Evolutionary conservation across 108 stramenopile genomes (phyloP).

Genomic region (Cyclotella cryptica): DNA sequence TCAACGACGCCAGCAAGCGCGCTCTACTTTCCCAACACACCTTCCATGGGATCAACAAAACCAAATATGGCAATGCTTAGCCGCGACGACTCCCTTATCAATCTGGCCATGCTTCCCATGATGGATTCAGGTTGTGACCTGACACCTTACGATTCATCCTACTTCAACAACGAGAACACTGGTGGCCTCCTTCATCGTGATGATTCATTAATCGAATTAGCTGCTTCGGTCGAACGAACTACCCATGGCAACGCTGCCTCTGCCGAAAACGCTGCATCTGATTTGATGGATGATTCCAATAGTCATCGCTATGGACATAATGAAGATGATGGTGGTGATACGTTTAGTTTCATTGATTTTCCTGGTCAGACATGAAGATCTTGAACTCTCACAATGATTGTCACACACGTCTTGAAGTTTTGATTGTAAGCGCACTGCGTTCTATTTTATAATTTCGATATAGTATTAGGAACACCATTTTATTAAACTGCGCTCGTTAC

Average conservation of each 20-base stretch:
- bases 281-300: not conserved
- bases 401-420: too few relatives aligned
- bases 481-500: too few relatives aligned
- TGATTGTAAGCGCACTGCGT: too few relatives aligned
- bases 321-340: not conserved
- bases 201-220: slow-evolving; percentile 25
- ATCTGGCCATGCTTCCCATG: slow-evolving; percentile 74
- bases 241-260: not conserved
- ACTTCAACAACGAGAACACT: not conserved
- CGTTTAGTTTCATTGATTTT: slow-evolving; percentile 15
- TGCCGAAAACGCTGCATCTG: not conserved
- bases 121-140: slow-evolving; percentile 12
- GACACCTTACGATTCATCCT: not conserved
- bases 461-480: too few relatives aligned
- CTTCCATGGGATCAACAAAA: slow-evolving; percentile 9
- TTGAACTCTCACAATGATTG: too few relatives aligned
- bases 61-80: slow-evolving; percentile 46
- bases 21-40: not conserved
- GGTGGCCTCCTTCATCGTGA: slow-evolving; percentile 16
- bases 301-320: not conserved
- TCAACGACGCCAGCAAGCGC: not conserved
- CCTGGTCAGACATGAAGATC: slow-evolving; percentile 1
- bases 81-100: slow-evolving; percentile 73
- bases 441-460: too few relatives aligned
- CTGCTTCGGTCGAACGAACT: not conserved